A percentile compares a stretch with the other conserved stretches of the same genome.
Evolutionary conservation across 176 grass and related monocot genomes (phyloP).

Genomic region (Aechmea fasciata): DNA sequence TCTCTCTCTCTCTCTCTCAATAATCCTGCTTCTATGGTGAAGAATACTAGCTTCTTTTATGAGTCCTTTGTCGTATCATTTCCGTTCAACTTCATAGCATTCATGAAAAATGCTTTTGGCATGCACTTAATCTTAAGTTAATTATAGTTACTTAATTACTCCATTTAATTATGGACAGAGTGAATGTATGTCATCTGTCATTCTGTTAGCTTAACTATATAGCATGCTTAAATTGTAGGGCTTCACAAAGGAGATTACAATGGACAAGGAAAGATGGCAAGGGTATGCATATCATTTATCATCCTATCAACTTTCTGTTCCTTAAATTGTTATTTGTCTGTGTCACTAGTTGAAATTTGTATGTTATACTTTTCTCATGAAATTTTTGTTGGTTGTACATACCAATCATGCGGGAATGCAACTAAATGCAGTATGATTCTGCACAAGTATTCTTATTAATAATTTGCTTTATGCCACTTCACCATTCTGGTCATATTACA

Average conservation of each 20-base stretch:
- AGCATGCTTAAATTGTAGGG: conserved; percentile 39
- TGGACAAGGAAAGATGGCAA: conserved; percentile 98
- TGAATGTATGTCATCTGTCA: neutral
- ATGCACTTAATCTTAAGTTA: neutral
- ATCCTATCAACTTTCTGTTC: conserved; percentile 14
- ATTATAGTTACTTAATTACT: neutral
- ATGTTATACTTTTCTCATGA: no score
- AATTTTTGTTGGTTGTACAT: no score
- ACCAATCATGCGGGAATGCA: no score
- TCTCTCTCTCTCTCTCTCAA: no score
- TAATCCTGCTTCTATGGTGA: no score
- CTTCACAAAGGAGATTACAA: conserved; percentile 86
- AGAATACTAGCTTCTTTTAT: no score
- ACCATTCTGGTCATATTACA: neutral
- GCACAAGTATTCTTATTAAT: neutral
- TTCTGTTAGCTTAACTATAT: neutral
- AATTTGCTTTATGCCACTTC: neutral
- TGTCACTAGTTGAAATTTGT: neutral
- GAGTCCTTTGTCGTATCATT: no score
- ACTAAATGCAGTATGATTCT: no score
- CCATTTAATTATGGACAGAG: neutral
- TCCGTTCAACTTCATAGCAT: no score
- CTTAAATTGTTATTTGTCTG: neutral
- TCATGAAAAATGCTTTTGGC: no score
- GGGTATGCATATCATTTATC: conserved; percentile 53